Evolutionary conservation across 805 yeast species (phyloP).

Genomic region (Maudiozyma saulgeensis): DNA sequence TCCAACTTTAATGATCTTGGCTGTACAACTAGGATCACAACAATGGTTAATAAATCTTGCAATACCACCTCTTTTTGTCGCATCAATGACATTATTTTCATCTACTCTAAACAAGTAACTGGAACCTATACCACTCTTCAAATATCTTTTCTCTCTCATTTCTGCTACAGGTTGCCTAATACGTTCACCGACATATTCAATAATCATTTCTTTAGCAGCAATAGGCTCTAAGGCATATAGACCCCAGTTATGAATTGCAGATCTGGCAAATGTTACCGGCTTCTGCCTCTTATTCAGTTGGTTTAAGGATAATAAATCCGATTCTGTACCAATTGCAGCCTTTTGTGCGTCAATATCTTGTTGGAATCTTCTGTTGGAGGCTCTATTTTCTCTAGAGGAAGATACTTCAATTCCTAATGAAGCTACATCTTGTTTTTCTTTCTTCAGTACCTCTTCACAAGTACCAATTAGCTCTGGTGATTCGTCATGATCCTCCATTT

Average conservation of each 20-base stretch:
- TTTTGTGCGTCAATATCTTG: constrained; percentile 80
- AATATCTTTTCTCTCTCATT: constrained; percentile 74
- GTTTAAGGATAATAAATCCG: constrained; percentile 73
- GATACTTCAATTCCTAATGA: constrained; percentile 32
- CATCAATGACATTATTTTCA: constrained; percentile 91
- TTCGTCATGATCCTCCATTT: constrained; percentile 32
- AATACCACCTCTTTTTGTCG: constrained; percentile 94
- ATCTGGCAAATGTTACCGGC: constrained; percentile 92
- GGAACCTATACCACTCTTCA: constrained; percentile 90
- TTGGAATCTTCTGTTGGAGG: constrained; percentile 76
- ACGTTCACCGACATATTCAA: constrained; percentile 94
- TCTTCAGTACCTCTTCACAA: constrained; percentile 14
- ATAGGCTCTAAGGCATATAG: constrained; percentile 91
- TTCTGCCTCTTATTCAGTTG: constrained; percentile 83
- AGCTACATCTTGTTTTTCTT: constrained; percentile 10
- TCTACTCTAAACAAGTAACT: constrained; percentile 88
- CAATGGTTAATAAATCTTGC: constrained; percentile 96
- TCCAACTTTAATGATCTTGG: constrained; percentile 90
- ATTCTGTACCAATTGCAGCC: constrained; percentile 68
- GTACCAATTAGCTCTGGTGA: constrained; percentile 7
- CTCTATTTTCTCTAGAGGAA: constrained; percentile 79
- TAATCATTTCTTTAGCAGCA: constrained; percentile 93
- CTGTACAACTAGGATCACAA: constrained; percentile 95
- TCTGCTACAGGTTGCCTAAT: constrained; percentile 92
- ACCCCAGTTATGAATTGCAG: constrained; percentile 98